Percentiles rank a stretch among this genome's conserved stretches.
These are phyloP conservation scores for Aspergillus sclerotioniger DNA, from an alignment of 495 filamentous ascomycete genomes.

Conservation along the genomic window DNA sequence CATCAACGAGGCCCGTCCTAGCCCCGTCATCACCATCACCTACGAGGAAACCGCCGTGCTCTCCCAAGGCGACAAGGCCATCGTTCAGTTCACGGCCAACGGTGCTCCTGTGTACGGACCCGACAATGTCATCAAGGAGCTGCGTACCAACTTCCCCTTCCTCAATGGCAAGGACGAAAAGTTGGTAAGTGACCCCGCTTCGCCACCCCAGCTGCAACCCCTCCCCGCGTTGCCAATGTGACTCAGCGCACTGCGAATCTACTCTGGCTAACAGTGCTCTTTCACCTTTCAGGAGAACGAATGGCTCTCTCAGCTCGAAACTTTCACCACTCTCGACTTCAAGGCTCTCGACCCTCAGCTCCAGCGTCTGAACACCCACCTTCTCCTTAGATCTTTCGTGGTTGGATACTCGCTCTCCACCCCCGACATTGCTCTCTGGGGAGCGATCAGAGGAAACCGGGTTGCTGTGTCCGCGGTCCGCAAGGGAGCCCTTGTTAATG, in stretches of 20 bases:
- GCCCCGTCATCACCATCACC: slow-evolving; percentile 42
- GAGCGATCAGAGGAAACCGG: slow-evolving; percentile 80
- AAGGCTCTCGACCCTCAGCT: slow-evolving; percentile 75
- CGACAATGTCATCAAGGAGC: slow-evolving; percentile 36
- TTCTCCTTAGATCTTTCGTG: slow-evolving; percentile 82
- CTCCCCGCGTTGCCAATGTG: no score
- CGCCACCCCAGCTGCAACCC: no score
- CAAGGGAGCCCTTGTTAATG: slow-evolving; percentile 71
- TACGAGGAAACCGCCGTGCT: slow-evolving; percentile 49
- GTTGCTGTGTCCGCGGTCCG: slow-evolving; percentile 78
- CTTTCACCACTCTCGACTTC: slow-evolving; percentile 65
- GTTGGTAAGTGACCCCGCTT: slow-evolving; percentile 28
- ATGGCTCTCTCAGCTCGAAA: slow-evolving; percentile 53
- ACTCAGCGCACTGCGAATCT: background rate
- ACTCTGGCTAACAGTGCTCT: background rate
- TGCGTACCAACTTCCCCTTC: slow-evolving; percentile 41
- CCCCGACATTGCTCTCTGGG: slow-evolving; percentile 80
- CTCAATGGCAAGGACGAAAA: slow-evolving; percentile 47
- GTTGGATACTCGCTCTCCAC: slow-evolving; percentile 78
- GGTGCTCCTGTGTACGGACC: slow-evolving; percentile 36
- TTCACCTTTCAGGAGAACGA: slow-evolving; percentile 44
- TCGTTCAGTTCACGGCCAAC: slow-evolving; percentile 38
- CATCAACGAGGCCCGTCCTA: slow-evolving; percentile 47
- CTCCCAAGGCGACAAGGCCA: slow-evolving; percentile 40
- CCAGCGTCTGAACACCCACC: slow-evolving; percentile 76